Evolutionary conservation across 768 basidiomycete genomes (phyloP).

Genomic region (Gelatoporia subvermispora): DNA sequence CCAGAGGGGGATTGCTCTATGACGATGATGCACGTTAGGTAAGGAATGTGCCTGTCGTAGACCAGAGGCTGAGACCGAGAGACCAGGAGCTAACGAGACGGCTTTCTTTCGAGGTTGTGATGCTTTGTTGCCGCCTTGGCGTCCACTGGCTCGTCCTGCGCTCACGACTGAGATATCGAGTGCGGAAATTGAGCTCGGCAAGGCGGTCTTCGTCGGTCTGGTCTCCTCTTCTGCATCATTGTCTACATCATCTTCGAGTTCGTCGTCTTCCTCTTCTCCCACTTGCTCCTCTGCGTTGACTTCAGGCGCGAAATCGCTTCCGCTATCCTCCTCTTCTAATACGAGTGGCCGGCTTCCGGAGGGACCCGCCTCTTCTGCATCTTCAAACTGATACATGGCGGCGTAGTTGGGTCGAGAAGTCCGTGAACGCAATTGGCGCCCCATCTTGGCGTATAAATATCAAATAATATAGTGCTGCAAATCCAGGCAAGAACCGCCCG

Average conservation of each 20-base stretch:
- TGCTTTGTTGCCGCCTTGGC: slow-evolving; percentile 11
- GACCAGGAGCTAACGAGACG: slow-evolving; percentile 21
- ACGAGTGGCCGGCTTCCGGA: slow-evolving; percentile 24
- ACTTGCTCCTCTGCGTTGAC: slow-evolving; percentile 26
- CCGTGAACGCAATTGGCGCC: slow-evolving; percentile 51
- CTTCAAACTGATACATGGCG: slow-evolving; percentile 28
- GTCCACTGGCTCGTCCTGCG: neutral
- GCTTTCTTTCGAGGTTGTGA: slow-evolving; percentile 12
- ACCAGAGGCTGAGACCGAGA: slow-evolving; percentile 6
- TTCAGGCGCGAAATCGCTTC: slow-evolving; percentile 55
- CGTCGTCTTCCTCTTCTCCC: slow-evolving; percentile 24
- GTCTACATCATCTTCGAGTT: slow-evolving; percentile 21
- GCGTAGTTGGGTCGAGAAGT: slow-evolving; percentile 49
- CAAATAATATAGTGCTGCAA: no score
- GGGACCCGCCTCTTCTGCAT: slow-evolving; percentile 33
- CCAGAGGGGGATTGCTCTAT: slow-evolving; percentile 61
- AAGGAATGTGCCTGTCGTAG: slow-evolving; percentile 19
- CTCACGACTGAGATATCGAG: slow-evolving; percentile 11
- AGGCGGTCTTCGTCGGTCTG: slow-evolving; percentile 13
- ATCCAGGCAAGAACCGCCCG: no score
- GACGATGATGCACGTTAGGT: slow-evolving; percentile 68
- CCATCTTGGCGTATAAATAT: slow-evolving; percentile 33
- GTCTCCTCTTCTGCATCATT: slow-evolving; percentile 17
- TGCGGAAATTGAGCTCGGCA: neutral
- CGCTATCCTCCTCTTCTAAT: slow-evolving; percentile 37